Evolutionary conservation across 2,329 filamentous ascomycete species (phyloP).

Genomic region (Aspergillus fijiensis): DNA sequence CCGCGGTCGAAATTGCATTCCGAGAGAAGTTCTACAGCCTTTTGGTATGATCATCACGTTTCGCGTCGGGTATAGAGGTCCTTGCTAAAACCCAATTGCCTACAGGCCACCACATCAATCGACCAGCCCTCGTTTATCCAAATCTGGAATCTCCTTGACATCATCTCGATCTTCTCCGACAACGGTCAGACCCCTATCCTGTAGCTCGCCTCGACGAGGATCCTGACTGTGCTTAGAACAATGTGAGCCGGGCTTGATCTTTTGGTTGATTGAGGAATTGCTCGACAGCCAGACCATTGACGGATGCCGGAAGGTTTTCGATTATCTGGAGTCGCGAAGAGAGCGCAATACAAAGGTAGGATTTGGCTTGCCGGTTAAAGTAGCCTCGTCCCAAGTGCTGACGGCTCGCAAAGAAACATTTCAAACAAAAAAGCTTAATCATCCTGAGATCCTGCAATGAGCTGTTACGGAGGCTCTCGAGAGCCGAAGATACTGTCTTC

Average conservation of each 20-base stretch:
- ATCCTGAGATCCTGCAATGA: slow-evolving; percentile 96
- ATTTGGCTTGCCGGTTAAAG: not conserved
- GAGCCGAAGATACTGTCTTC: slow-evolving; percentile 94
- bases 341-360: slow-evolving; percentile 78
- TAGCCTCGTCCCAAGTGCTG: slow-evolving; percentile 19
- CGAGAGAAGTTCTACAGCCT: slow-evolving; percentile 76
- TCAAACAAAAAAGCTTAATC: slow-evolving; percentile 79
- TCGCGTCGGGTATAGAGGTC: not conserved
- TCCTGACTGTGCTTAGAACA: slow-evolving; percentile 42
- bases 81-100: slow-evolving; percentile 15
- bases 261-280: slow-evolving; percentile 91
- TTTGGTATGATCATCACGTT: slow-evolving; percentile 58
- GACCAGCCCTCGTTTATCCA: slow-evolving; percentile 74
- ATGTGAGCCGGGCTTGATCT: slow-evolving; percentile 76
- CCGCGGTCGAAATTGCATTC: slow-evolving; percentile 78
- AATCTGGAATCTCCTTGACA: slow-evolving; percentile 91
- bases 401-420: slow-evolving; percentile 55
- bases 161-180: slow-evolving; percentile 85
- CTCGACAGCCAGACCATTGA: slow-evolving; percentile 94
- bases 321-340: slow-evolving; percentile 89
- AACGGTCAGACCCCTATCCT: slow-evolving; percentile 58
- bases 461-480: slow-evolving; percentile 85
- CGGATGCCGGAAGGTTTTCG: slow-evolving; percentile 86
- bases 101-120: slow-evolving; percentile 70
- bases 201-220: not conserved